phyloP scores from a whole-genome alignment of 805 yeast species.

The Wilhelminamyces savonicus region DNA sequence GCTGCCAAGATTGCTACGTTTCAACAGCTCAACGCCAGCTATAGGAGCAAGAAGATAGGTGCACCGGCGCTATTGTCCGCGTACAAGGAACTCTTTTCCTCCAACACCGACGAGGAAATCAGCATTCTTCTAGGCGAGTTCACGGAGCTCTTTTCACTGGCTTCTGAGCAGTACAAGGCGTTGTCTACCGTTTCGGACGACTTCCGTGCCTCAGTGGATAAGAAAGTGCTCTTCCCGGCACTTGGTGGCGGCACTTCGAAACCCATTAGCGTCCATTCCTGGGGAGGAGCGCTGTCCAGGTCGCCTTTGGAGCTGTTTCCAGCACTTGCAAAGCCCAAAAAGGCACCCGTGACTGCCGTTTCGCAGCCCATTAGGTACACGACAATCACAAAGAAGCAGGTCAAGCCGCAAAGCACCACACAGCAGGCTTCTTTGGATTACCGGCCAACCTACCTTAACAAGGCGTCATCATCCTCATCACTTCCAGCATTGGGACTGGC shows the following conservation, averaged over 20 bases:
- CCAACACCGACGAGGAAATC: slow-evolving; percentile 41
- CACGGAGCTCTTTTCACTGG: slow-evolving; percentile 46
- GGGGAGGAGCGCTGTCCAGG: slow-evolving; percentile 16
- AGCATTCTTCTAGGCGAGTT: slow-evolving; percentile 55
- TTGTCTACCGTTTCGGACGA: slow-evolving; percentile 20
- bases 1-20: slow-evolving; percentile 43
- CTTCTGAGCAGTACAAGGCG: slow-evolving; percentile 39
- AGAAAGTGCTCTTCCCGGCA: slow-evolving; percentile 42
- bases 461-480: slow-evolving; percentile 15
- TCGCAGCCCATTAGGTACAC: slow-evolving; percentile 30
- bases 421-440: slow-evolving; percentile 15
- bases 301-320: slow-evolving; percentile 26
- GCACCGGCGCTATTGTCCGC: slow-evolving; percentile 41
- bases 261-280: slow-evolving; percentile 7
- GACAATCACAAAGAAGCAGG: slow-evolving; percentile 20
- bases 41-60: slow-evolving; percentile 37
- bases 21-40: slow-evolving; percentile 41
- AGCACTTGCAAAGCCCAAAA: slow-evolving; percentile 23
- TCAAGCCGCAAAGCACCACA: slow-evolving; percentile 7
- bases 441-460: slow-evolving; percentile 25
- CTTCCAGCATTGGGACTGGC: slow-evolving; percentile 19
- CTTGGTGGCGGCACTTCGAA: slow-evolving; percentile 21
- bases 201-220: slow-evolving; percentile 12
- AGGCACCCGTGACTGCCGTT: slow-evolving; percentile 7
- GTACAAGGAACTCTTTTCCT: slow-evolving; percentile 44